phyloP scores from a whole-genome alignment of 768 basidiomycete species.

The Leccinum truebloodii region DNA sequence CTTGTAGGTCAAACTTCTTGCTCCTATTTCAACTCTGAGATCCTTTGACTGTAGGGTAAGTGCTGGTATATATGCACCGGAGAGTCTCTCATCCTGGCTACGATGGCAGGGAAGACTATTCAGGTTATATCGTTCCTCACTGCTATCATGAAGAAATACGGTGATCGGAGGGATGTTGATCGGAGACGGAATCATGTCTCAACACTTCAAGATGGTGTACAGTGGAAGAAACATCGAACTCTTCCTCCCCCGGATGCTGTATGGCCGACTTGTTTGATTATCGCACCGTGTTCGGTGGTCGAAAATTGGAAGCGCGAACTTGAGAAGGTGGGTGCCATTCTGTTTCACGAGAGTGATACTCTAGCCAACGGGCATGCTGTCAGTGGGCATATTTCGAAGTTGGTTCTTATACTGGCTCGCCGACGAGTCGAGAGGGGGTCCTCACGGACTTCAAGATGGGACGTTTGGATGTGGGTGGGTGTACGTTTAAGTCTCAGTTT shows the following conservation, averaged over 20 bases:
- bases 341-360: background rate
- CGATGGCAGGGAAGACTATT: constrained; percentile 79
- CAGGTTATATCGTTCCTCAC: constrained; percentile 89
- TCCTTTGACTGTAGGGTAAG: constrained; percentile 28
- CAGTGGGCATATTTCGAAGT: constrained; percentile 97
- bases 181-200: constrained; percentile 71
- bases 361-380: background rate
- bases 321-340: constrained; percentile 53
- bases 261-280: constrained; percentile 89
- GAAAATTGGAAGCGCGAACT: constrained; percentile 92
- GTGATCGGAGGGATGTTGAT: constrained; percentile 59
- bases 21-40: background rate
- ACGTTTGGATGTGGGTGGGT: constrained; percentile 79
- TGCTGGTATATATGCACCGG: background rate
- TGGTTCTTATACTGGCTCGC: constrained; percentile 61
- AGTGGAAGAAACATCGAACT: constrained; percentile 52
- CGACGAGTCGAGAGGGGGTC: constrained; percentile 53
- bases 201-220: constrained; percentile 55
- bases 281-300: constrained; percentile 83
- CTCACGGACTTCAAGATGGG: constrained; percentile 78
- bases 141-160: constrained; percentile 87
- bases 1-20: constrained; percentile 42
- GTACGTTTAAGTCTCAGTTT: background rate
- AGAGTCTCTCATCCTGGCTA: constrained; percentile 3
- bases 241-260: constrained; percentile 66